Evolutionary conservation across 306 rosid species (phyloP).

Genomic region (Citrullus colocynthis): DNA sequence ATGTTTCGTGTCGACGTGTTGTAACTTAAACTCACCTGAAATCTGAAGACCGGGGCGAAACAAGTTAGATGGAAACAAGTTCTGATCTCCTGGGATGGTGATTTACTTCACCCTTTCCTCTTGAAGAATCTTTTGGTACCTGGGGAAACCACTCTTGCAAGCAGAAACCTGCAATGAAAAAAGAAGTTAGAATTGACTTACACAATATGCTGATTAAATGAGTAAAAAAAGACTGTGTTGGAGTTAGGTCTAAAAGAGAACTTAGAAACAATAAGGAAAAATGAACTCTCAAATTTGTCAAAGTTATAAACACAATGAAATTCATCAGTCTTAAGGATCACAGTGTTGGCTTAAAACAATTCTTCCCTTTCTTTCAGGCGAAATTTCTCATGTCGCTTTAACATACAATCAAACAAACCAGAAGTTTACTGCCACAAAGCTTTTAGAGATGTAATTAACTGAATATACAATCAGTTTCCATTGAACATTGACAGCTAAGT

Average conservation of each 20-base stretch:
- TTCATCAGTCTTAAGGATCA: background rate
- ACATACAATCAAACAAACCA: background rate
- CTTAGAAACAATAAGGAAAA: background rate
- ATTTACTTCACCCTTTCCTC: constrained; percentile 48
- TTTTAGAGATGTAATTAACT: background rate
- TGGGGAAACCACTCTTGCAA: constrained; percentile 64
- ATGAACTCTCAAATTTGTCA: background rate
- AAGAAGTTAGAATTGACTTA: background rate
- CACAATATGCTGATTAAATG: background rate
- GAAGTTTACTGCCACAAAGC: background rate
- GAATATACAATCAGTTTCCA: background rate
- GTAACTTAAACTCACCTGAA: background rate
- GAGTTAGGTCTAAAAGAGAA: background rate
- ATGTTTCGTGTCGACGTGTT: background rate
- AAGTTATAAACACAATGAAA: background rate
- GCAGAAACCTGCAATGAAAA: constrained; percentile 61
- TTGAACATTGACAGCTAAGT: background rate
- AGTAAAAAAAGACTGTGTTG: background rate
- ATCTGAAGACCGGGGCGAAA: constrained; percentile 2
- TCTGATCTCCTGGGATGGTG: background rate
- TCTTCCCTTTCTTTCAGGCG: background rate
- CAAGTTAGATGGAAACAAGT: background rate
- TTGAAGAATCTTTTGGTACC: constrained; percentile 59
- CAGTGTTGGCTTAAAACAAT: background rate
- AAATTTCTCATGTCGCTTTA: background rate